phyloP scores from a whole-genome alignment of 768 basidiomycete genomes.

The Daedaleopsis nitida region DNA sequence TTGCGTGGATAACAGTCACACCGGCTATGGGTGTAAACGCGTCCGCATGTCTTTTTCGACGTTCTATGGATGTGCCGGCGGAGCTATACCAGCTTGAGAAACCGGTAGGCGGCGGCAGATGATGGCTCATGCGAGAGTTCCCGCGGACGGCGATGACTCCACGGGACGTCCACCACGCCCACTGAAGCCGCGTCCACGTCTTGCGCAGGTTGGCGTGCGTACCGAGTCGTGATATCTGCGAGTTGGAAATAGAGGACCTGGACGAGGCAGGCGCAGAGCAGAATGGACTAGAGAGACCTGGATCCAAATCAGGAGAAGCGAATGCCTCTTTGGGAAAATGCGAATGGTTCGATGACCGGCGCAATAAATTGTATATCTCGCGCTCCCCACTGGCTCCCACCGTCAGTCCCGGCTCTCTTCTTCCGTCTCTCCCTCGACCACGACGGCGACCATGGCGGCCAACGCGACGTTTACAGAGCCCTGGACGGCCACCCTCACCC shows the following conservation, averaged over 20 bases:
- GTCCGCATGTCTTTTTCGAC: no score
- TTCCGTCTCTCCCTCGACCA: constrained; percentile 4
- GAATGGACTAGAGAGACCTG: constrained; percentile 14
- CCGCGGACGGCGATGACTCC: no score
- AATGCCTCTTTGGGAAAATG: constrained; percentile 18
- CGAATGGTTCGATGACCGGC: constrained; percentile 22
- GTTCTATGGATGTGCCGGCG: no score
- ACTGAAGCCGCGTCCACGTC: no score
- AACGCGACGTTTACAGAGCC: constrained; percentile 29
- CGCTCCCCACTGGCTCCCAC: constrained; percentile 18
- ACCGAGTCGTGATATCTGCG: background rate
- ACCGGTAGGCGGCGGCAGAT: no score
- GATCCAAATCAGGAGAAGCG: constrained; percentile 18
- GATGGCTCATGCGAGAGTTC: no score
- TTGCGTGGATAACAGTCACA: no score
- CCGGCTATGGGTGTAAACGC: no score
- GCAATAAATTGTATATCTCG: constrained; percentile 16
- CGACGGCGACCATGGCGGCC: constrained; percentile 25
- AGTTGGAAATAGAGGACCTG: background rate
- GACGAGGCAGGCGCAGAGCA: background rate
- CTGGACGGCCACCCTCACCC: constrained; percentile 31
- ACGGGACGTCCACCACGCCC: no score
- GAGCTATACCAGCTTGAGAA: no score
- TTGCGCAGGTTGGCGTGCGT: no score
- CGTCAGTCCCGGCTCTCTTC: background rate